Conservation (phyloP, 345 rosid species). For the Eucalyptus rudis region DNA sequence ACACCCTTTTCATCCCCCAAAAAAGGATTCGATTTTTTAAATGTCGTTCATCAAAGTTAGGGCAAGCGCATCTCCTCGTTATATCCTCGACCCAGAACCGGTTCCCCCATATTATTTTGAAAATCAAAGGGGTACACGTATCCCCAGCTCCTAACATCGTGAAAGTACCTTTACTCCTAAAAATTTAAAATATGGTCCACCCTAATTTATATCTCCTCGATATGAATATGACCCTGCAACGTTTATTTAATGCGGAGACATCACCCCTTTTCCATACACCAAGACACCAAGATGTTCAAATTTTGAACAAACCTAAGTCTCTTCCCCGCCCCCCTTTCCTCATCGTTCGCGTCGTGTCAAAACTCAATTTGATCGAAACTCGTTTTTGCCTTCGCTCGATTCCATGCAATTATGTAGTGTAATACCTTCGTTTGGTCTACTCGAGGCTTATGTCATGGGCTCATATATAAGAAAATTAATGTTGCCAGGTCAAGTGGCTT, state of each 20-base stretch:
- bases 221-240: not conserved
- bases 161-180: not conserved
- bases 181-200: not conserved
- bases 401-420: not conserved
- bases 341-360: not conserved
- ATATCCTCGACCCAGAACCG: not conserved
- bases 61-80: not conserved
- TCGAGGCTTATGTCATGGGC: not conserved
- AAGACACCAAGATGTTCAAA: not conserved
- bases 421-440: not conserved
- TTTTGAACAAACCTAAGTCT: not conserved
- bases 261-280: not conserved
- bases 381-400: not conserved
- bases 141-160: not conserved
- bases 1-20: not conserved
- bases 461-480: not conserved
- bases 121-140: not conserved
- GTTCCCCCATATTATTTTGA: not conserved
- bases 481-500: not conserved
- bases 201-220: not conserved
- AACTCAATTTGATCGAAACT: not conserved
- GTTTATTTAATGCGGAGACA: not conserved
- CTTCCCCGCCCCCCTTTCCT: not conserved
- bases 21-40: not conserved
- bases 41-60: not conserved